These are phyloP conservation scores for Salicornia ramosissima DNA, from an alignment of 148 eudicot genomes.

Conservation along the genomic window DNA sequence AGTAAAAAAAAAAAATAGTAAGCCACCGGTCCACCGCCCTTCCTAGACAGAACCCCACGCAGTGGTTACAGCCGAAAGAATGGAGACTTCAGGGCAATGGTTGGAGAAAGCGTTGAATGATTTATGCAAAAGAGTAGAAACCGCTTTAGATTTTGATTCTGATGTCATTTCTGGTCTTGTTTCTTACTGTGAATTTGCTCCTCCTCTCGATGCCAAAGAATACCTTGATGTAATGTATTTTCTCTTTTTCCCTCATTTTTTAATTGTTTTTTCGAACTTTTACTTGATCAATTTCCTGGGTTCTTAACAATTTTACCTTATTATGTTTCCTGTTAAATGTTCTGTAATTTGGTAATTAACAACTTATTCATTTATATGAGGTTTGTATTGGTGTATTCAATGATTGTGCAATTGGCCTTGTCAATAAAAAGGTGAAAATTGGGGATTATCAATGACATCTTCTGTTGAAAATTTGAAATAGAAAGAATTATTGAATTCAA, in stretches of 20 bases:
- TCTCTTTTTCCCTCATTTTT: background rate
- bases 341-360: background rate
- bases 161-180: constrained; percentile 93
- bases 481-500: background rate
- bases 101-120: constrained; percentile 70
- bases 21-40: too few relatives aligned
- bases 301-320: background rate
- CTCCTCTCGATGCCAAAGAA: constrained; percentile 92
- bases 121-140: constrained; percentile 44
- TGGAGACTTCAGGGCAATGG: constrained; percentile 81
- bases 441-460: background rate
- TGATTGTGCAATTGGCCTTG: constrained; percentile 6
- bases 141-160: constrained; percentile 62
- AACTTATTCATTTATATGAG: background rate
- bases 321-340: background rate
- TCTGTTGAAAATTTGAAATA: background rate
- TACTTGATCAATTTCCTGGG: too few relatives aligned
- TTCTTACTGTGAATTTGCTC: constrained; percentile 86
- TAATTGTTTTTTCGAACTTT: too few relatives aligned
- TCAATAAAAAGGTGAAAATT: background rate
- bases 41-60: too few relatives aligned
- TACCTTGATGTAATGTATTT: constrained; percentile 83
- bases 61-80: background rate
- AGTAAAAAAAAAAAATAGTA: too few relatives aligned
- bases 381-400: constrained; percentile 3